Conservation (phyloP, 202 grass and related monocot species). For the Panicum virgatum region DNA sequence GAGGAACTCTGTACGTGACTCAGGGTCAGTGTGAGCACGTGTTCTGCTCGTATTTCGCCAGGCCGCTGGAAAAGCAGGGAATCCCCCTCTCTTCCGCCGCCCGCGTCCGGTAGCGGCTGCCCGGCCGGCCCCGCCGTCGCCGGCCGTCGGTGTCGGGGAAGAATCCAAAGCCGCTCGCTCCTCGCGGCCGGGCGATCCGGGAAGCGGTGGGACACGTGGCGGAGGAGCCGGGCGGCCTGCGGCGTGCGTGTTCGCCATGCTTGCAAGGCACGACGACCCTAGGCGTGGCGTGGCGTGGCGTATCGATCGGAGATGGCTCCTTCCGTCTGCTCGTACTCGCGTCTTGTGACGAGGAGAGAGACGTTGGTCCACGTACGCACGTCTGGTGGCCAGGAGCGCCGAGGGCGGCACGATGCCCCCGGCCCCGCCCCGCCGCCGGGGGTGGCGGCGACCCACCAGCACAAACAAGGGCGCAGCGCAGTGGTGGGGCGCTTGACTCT, state of each 20-base stretch:
- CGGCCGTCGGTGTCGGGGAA: not conserved
- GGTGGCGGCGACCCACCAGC: too few relatives aligned
- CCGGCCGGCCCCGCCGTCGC: too few relatives aligned
- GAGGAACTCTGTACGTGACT: not conserved
- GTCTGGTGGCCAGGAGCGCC: too few relatives aligned
- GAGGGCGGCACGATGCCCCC: too few relatives aligned
- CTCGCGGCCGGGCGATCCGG: not conserved
- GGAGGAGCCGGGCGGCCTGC: not conserved
- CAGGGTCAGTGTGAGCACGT: not conserved
- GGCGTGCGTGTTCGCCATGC: slow-evolving; percentile 7
- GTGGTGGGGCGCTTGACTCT: too few relatives aligned
- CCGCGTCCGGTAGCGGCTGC: not conserved
- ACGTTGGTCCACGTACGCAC: slow-evolving; percentile 34
- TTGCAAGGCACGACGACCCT: slow-evolving; percentile 3
- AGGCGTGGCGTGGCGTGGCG: too few relatives aligned
- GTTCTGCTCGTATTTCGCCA: not conserved
- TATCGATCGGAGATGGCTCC: too few relatives aligned
- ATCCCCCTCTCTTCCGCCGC: too few relatives aligned
- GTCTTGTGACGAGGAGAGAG: slow-evolving; percentile 21
- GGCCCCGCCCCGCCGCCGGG: too few relatives aligned
- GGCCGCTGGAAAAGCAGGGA: not conserved
- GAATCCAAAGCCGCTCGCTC: not conserved
- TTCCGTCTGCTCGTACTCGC: too few relatives aligned
- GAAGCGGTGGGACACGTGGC: not conserved
- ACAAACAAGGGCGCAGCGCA: too few relatives aligned